Percentiles rank a stretch among this genome's conserved stretches.
Evolutionary conservation across 257 asterid genomes (phyloP).

Genomic region (Paraleonurus japonicus): DNA sequence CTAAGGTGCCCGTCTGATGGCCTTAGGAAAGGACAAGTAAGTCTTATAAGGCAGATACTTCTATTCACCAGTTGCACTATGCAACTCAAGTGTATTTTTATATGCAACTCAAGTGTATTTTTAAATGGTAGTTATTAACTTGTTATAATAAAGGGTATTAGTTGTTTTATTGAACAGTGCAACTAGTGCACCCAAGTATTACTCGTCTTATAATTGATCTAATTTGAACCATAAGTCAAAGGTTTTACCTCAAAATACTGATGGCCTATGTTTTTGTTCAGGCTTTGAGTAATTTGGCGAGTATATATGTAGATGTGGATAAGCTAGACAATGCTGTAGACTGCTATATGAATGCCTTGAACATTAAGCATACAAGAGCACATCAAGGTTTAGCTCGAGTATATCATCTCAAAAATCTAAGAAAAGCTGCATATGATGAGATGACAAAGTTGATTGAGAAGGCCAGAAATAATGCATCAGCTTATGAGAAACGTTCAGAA

Average conservation of each 20-base stretch:
- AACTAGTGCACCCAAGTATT: not conserved
- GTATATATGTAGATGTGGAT: conserved; percentile 79
- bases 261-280: conserved; percentile 35
- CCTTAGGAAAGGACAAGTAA: conserved; percentile 97
- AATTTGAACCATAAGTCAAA: not conserved
- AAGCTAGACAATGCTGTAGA: conserved; percentile 78
- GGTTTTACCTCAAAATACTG: not conserved
- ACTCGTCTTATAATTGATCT: not conserved
- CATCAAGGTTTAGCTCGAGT: conserved; percentile 98
- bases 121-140: no score
- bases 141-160: no score
- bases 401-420: conserved; percentile 77
- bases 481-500: conserved; percentile 91
- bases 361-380: conserved; percentile 91
- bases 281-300: conserved; percentile 93
- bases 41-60: not conserved
- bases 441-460: conserved; percentile 93
- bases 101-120: no score
- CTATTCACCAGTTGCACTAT: no score
- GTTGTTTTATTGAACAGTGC: not conserved
- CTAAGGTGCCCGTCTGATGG: conserved; percentile 97
- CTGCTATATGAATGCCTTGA: conserved; percentile 85
- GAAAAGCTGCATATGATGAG: conserved; percentile 91
- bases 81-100: no score
- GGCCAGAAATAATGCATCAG: conserved; percentile 85